A percentile compares a stretch with the other conserved stretches of the same genome.
phyloP scores from a whole-genome alignment of 768 basidiomycete species.

The Chalciporus sphaerocephalus region DNA sequence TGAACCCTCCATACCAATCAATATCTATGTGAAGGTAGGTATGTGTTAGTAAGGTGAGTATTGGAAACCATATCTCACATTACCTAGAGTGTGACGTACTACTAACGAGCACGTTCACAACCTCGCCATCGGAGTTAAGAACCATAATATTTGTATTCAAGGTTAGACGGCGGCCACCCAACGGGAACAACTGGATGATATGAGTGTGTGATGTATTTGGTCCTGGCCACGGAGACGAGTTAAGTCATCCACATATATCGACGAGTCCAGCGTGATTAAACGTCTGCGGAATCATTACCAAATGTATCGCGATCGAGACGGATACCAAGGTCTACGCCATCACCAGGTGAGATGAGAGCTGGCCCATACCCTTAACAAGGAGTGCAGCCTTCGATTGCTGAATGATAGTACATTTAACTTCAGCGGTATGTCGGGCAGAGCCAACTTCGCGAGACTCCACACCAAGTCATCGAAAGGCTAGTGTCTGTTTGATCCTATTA shows the following conservation, averaged over 20 bases:
- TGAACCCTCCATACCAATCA: constrained; percentile 69
- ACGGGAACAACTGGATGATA: constrained; percentile 57
- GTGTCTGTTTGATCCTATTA: no score
- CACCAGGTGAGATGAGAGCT: no score
- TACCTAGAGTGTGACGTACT: constrained; percentile 25
- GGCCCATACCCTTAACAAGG: no score
- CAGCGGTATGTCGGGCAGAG: no score
- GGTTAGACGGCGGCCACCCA: constrained; percentile 72
- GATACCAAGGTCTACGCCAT: neutral
- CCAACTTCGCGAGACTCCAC: no score
- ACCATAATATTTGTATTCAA: constrained; percentile 86
- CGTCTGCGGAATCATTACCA: neutral
- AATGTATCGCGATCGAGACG: neutral
- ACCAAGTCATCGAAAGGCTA: no score
- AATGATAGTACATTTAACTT: no score
- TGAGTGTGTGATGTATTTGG: constrained; percentile 37
- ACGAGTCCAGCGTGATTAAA: neutral
- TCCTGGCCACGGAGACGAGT: neutral
- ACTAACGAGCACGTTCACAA: constrained; percentile 42
- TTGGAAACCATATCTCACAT: no score
- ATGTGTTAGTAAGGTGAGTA: constrained; percentile 28
- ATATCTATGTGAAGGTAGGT: constrained; percentile 45
- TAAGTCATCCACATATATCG: neutral
- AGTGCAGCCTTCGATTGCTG: no score
- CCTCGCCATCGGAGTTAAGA: constrained; percentile 35